Base-by-base conservation (phyloP, 306 rosid genomes). In the Cicer chorassanicum region DNA sequence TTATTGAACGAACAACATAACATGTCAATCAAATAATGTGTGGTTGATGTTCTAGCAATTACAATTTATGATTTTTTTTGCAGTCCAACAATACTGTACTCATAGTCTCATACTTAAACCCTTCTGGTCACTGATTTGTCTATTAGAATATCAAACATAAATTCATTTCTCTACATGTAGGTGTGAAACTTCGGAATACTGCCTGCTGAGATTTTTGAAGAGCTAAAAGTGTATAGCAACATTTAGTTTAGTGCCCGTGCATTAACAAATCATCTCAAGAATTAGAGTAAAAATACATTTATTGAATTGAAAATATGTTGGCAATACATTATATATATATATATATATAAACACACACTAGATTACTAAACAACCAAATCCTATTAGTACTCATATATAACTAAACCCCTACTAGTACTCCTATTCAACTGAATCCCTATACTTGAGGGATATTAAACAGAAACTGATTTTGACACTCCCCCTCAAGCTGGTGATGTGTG, bases 111-210 rank as follows among this genome's bases (percentile, higher is more conserved):
- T 24, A 29, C 36, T 29, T 29, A 74, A 57, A 55, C 40, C 73
- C 56, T 48, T 8, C 15, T 4, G 11, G 45, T 66, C 45, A 70
- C 50, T 48, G 46, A 70, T 49, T 77, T 61, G 46, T 61, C 64
- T 41, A 79, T 53, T 9, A 45, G 48, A 74, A 40, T 42, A 74
- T 49, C 14, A 43, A 62, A 60, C 61, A 45, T 61, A 14, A 49
- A 73, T 68, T 41, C 36, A 57, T 40, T 19, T 50, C 40, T 50
- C 65, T 61, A 68, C 38, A 51, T 45, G 60, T 48, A 61, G 43
- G 48, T 15, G 65, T 51, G 36, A 62, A 62, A 78, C 77, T 61
- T 51, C 12, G 21, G 73, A 79, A 64, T 53, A 21, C 41, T 43
- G 68, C 61, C 15, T 43, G 42, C 55, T n/a, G 16, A 44, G 75